Percentiles rank a stretch among this genome's conserved stretches.
These are phyloP conservation scores for Rhizopogon vinicolor DNA, from an alignment of 768 basidiomycete species.

Conservation along the genomic window DNA sequence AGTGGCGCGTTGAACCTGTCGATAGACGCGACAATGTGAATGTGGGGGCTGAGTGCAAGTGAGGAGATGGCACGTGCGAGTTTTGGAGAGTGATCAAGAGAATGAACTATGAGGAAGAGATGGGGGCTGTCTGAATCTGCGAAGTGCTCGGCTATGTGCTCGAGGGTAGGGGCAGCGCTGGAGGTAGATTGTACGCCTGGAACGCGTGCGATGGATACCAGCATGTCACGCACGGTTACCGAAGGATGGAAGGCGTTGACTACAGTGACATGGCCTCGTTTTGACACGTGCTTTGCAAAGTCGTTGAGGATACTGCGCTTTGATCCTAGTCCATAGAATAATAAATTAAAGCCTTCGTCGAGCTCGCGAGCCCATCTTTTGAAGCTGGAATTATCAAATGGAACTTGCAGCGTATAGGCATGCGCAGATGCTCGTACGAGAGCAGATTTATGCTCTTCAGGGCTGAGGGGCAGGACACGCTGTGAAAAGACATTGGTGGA, in stretches of 20 bases:
- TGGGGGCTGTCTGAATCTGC: constrained; percentile 27
- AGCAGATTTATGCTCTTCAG: constrained; percentile 50
- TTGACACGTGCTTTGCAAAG: constrained; percentile 61
- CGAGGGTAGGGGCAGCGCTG: constrained; percentile 37
- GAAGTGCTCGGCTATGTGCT: constrained; percentile 67
- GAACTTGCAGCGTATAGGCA: constrained; percentile 14
- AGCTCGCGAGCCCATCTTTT: constrained; percentile 68
- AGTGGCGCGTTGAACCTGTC: constrained; percentile 85
- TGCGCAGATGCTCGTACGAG: constrained; percentile 13
- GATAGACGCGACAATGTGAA: constrained; percentile 81
- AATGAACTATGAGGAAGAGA: constrained; percentile 83
- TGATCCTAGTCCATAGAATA: constrained; percentile 88
- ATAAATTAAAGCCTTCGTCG: constrained; percentile 77
- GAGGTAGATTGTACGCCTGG: constrained; percentile 15
- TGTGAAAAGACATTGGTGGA: constrained; percentile 78
- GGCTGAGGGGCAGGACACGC: constrained; percentile 64
- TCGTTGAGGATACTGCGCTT: constrained; percentile 74
- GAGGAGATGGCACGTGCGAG: constrained; percentile 64
- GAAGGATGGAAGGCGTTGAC: constrained; percentile 75
- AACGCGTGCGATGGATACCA: constrained; percentile 50
- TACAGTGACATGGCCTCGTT: constrained; percentile 67
- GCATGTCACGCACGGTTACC: constrained; percentile 63
- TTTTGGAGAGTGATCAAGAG: constrained; percentile 74
- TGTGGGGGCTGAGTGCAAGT: constrained; percentile 66
- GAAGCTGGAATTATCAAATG: constrained; percentile 31